Evolutionary conservation across 495 filamentous ascomycete species (phyloP).

Genomic region (Neurospora sp.): DNA sequence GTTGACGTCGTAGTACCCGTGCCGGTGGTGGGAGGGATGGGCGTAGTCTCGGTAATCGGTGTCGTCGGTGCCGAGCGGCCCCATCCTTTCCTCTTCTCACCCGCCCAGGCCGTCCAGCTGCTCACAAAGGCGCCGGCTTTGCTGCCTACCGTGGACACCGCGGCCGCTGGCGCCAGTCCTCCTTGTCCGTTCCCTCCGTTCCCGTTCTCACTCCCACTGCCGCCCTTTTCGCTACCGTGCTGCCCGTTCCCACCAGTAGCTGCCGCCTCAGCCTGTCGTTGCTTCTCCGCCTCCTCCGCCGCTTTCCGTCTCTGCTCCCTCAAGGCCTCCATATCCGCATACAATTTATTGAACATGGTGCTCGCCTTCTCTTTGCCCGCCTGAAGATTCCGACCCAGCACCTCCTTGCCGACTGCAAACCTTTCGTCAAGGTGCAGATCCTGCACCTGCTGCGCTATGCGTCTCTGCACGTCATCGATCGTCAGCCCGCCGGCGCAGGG

Average conservation of each 20-base stretch:
- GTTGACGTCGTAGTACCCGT: neutral
- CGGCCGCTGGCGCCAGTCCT: slow-evolving; percentile 56
- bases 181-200: slow-evolving; percentile 35
- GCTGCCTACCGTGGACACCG: slow-evolving; percentile 52
- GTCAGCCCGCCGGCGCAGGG: slow-evolving; percentile 90
- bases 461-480: slow-evolving; percentile 88
- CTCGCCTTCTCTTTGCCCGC: slow-evolving; percentile 77
- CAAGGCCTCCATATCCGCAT: slow-evolving; percentile 79
- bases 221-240: neutral
- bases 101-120: slow-evolving; percentile 92
- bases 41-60: neutral
- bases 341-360: slow-evolving; percentile 73
- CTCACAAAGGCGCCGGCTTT: slow-evolving; percentile 82
- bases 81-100: slow-evolving; percentile 71
- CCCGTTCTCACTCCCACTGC: slow-evolving; percentile 15
- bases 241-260: slow-evolving; percentile 9
- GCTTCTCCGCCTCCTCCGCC: slow-evolving; percentile 45
- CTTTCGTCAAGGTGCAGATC: slow-evolving; percentile 84
- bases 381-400: slow-evolving; percentile 67
- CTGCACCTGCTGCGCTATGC: slow-evolving; percentile 77
- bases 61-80: slow-evolving; percentile 23
- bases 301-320: slow-evolving; percentile 70
- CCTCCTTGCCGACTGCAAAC: slow-evolving; percentile 66
- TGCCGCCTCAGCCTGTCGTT: slow-evolving; percentile 19
- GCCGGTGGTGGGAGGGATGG: neutral